Evolutionary conservation across 331 rosid genomes (phyloP), one percentile per base, ranked within the genome.

Genomic region (Quercus tomentella): DNA sequence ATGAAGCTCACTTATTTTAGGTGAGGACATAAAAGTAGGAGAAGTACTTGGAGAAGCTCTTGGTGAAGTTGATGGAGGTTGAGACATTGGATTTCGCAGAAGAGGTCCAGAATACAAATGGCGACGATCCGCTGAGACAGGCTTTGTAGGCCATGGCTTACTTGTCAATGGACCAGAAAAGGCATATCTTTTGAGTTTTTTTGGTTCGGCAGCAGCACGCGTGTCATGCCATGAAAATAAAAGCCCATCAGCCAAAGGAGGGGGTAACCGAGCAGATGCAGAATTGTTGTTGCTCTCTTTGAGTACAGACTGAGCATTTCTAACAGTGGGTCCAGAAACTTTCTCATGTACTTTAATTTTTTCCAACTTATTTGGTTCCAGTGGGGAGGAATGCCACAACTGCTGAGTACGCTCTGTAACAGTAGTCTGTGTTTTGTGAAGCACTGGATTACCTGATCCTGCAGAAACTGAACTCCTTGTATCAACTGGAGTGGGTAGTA

Each of bases 1-100:
- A 70, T 96, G 98, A 86, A 96, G 98, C 90, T 96, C 99, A 31
- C 96, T 93, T 78, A 96, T 96, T 81, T 88, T 90, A 69, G 98
- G 98, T 0, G 99, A 87, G 66, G 99, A 91, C 75, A 70, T 30
- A 74, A 90, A 81, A 62, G 97, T 89, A 67, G 98, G 98, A 30
- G 97, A 95, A 77, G 93, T 85, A 86, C 63, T 82, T 30, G 90
- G 92, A 77, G 97, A 92, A 55, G 65, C 83, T 84, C 84, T 92
- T 26, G 97, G 97, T 49, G 98, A 82, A 76, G 92, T 76, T 35
- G 92, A 86, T 8, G 87, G 80, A 80, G 92, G 92, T 81, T 89
- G 97, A 52, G 91, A 87, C 56, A 80, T 79, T 81, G 88, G 91
- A 79, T 86, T 89, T 14, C 82, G 89, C 77, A 96, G 80, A 66